These are phyloP conservation scores for Takakia lepidozioides DNA, from an alignment of 225 moss, liverwort and hornwort genomes.

Conservation along the genomic window DNA sequence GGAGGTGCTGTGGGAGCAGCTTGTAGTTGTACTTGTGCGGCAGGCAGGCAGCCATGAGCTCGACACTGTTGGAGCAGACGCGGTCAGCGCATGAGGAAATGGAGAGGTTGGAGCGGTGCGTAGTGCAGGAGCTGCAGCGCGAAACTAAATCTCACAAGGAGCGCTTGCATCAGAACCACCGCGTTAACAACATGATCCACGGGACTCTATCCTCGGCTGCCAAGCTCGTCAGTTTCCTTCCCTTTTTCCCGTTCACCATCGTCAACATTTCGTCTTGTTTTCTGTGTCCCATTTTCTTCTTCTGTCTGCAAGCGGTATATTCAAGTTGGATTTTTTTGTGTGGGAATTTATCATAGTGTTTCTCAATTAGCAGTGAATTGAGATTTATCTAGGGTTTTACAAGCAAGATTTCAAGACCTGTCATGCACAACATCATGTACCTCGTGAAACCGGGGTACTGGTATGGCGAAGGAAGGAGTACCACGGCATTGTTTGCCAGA, in stretches of 20 bases:
- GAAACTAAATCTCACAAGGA: slow-evolving; percentile 91
- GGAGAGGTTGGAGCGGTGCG: slow-evolving; percentile 73
- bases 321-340: too few species aligned
- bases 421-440: neutral
- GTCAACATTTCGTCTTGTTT: neutral
- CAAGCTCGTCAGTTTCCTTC: slow-evolving; percentile 59
- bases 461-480: too few species aligned
- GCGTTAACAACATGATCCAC: slow-evolving; percentile 93
- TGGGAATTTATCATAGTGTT: too few species aligned
- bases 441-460: too few species aligned
- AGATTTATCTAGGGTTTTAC: neutral
- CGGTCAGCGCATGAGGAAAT: slow-evolving; percentile 80
- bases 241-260: too few species aligned
- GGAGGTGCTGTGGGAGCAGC: too few species aligned
- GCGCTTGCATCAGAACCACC: slow-evolving; percentile 84
- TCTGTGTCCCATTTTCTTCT: neutral
- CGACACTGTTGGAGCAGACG: slow-evolving; percentile 92
- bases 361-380: neutral
- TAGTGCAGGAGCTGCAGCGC: slow-evolving; percentile 90
- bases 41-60: slow-evolving; percentile 54
- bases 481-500: neutral
- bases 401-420: neutral
- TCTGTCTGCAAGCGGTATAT: neutral
- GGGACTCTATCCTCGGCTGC: slow-evolving; percentile 59
- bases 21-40: too few species aligned